Evolutionary conservation across 805 yeast genomes (phyloP), one percentile per base, ranked within the genome.

Genomic region (Ogataea polymorpha): DNA sequence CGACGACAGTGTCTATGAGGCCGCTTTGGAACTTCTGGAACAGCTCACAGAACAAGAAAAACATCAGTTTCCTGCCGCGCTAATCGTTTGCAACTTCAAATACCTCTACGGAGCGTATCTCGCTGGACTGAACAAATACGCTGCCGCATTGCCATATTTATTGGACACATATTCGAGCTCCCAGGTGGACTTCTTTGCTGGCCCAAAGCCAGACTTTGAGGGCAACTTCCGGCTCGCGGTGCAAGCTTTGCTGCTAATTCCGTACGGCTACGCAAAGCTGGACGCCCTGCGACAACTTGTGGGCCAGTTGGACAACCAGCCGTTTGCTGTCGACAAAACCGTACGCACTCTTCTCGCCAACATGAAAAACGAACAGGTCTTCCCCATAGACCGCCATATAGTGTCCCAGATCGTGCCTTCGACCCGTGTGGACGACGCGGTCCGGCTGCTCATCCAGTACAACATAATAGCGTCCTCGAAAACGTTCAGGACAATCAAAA

Each of bases 381-480:
- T 42, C 23, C 12, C 20, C 20, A 14, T 40, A n/a, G 32, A 35
- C 17, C 13, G n/a, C n/a, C n/a, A 17, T 1, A 5, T 34, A 5
- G 16, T 40, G 8, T 9, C n/a, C 10, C 14, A 13, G 7, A 23
- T 28, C 13, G 33, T 39, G 16, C 32, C 37, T 5, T 5, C 17
- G 8, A 25, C 31, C 15, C 28, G 24, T 15, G 34, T 42, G 10
- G 39, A 35, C n/a, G 9, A 24, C 7, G 45, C 41, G 4, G 15
- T 32, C 21, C 27, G 32, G 20, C 48, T 47, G 24, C 5, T 56
- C 12, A n/a, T 55, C 11, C 58, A 54, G 33, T 41, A 39, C 28
- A 53, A 60, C 35, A 36, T 62, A 6, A 36, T 56, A 4, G 29
- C 50, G 2, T 34, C 55, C 1, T 56, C 64, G 0, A 44, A 32